Evolutionary conservation across 495 filamentous ascomycete species (phyloP), one percentile per base, ranked within the genome.

Genomic region (Aspergillus asperescens): DNA sequence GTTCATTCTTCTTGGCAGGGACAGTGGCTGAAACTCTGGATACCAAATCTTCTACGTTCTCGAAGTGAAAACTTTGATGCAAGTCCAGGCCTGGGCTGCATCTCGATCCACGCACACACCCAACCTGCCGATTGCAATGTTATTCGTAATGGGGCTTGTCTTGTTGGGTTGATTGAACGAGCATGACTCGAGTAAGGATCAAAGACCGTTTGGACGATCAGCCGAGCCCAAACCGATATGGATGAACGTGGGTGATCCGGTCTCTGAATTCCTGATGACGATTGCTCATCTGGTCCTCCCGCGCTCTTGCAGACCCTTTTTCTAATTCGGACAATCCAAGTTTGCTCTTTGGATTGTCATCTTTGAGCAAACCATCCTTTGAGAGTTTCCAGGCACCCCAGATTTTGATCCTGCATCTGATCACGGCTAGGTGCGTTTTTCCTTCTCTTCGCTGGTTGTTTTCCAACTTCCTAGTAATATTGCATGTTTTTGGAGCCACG

Each of bases 231-330:
- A 65, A 66, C 62, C 58, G 57, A 65, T 56, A 52, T 69, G 61
- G 57, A 46, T 55, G 49, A 71, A 69, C 67, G 67, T 70, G 64
- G 67, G 59, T 56, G 62, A 68, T 72, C 65, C 54, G 62, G 64
- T 63, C 61, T 29, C 66, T 60, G 56, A 48, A 51, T 7, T 20
- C 29, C n/a, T 9, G 27, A 28, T 32, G 29, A 32, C 29, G 29
- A 32, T 32, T 32, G 29, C n/a, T 7, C 29, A 32, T 32, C 29
- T 10, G n/a, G 9, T 13, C n/a, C 29, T 32, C 29, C 29, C 29
- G 24, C 40, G 52, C 53, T 61, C 45, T 56, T 55, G 61, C 59
- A 62, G 48, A 58, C 52, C 52, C 43, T 40, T 18, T 32, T 2
- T 13, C 29, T 12, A 10, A 32, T 4, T 5, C 8, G 29, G 29